A percentile compares a stretch with the other conserved stretches of the same genome.
phyloP scores from a whole-genome alignment of 2,329 filamentous ascomycete genomes.

The Bipolaris sorokiniana region DNA sequence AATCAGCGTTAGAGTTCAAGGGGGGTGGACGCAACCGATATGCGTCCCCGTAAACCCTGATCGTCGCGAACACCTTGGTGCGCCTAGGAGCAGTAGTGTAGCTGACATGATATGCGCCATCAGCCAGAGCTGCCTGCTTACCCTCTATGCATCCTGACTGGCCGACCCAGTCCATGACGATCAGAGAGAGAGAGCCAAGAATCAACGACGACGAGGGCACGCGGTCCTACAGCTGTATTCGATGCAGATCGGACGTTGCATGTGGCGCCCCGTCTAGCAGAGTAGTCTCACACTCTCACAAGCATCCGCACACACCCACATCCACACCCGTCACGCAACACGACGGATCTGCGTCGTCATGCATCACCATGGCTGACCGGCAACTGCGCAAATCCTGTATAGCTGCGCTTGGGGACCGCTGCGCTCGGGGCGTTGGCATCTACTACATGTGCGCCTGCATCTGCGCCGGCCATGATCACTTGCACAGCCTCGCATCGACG shows the following conservation, averaged over 20 bases:
- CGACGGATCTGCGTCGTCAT: not conserved
- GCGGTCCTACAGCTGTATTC: not conserved
- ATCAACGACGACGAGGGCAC: not conserved
- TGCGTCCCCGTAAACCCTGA: conserved; percentile 2
- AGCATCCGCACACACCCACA: not conserved
- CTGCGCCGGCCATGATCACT: not conserved
- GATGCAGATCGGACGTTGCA: not conserved
- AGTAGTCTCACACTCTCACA: too few relatives aligned
- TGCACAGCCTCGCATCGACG: conserved; percentile 7
- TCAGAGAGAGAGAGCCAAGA: not conserved
- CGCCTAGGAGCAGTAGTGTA: not conserved
- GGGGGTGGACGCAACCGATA: not conserved
- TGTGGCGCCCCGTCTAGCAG: not conserved
- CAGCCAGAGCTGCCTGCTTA: not conserved
- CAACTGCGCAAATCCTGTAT: conserved; percentile 1
- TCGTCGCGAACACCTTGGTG: not conserved
- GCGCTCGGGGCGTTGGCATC: not conserved
- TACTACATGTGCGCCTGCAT: not conserved
- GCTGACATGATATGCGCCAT: not conserved
- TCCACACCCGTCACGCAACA: not conserved
- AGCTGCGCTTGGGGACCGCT: not conserved
- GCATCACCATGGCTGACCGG: not conserved
- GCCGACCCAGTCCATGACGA: not conserved
- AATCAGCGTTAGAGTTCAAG: not conserved
- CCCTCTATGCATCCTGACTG: conserved; percentile 3